Evolutionary conservation across 768 basidiomycete species (phyloP), one percentile per base, ranked within the genome.

Genomic region (Lactifluus piperatus): DNA sequence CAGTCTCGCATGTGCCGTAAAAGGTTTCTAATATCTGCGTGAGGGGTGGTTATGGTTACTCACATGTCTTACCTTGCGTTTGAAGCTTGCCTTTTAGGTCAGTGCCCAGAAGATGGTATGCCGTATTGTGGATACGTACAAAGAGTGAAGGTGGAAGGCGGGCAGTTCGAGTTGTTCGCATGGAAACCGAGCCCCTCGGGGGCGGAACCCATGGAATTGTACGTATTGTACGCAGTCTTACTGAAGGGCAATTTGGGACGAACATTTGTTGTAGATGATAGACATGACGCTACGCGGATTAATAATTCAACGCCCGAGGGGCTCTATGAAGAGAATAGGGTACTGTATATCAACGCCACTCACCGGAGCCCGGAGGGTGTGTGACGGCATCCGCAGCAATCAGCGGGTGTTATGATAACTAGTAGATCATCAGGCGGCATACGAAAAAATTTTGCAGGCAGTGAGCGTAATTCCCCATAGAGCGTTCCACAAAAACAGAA

Each of bases 1-100:
- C n/a, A n/a, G n/a, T n/a, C 58, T 64, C 6, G 64, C 64, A 22
- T 56, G 50, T 11, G 57, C 59, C 13, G 44, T 32, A 18, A 45
- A 59, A 0, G 56, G 62, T 26, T 56, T 63, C 53, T 53, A 63
- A 24, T 59, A 56, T 16, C 63, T 64, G 64, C 30, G n/a, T 14
- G 61, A 57, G n/a, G 62, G 62, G 22, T 59, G 56, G 50, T 62
- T 63, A 43, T 11, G 52, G 18, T n/a, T 52, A 1, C n/a, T 10
- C 39, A 13, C 30, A 13, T 22, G 11, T 32, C 22, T 13, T 13
- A 18, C 18, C 16, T n/a, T 26, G 11, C 30, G 10, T 18, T 29
- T 11, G 14, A 27, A 18, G 9, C 2, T 34, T 29, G 6, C 27
- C 11, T 5, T 11, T 51, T 13, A 62, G 61, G 61, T 62, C 24